Evolutionary conservation across 2,329 filamentous ascomycete species (phyloP), one percentile per base, ranked within the genome.

Genomic region (Aaosphaeria pasadenensis): DNA sequence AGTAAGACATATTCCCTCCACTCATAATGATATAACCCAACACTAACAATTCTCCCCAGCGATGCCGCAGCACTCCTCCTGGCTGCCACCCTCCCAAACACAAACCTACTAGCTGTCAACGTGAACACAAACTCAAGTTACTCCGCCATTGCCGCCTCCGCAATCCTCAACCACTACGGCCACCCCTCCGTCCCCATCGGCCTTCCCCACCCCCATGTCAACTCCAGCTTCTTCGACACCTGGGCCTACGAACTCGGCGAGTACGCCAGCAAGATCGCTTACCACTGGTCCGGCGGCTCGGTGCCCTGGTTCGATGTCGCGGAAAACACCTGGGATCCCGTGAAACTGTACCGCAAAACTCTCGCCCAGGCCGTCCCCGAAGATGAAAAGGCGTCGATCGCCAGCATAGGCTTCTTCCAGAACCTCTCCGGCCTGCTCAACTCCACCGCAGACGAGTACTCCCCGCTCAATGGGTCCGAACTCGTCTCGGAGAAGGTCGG

Each of bases 351-450:
- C 54, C 72, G 77, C 6, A 71, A 71, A 51, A 52, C 70, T 1
- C 60, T 79, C 0, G 61, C 73, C 1, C 66, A 67, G 29, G 66
- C 72, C 0, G 17, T 24, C 17, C 17, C 17, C 17, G 63, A 66
- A 1, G 70, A 75, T 39, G 55, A 50, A 7, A 77, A 72, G 49
- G 67, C 79, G 4, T 77, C 74, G 6, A 69, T 78, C 33, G 71
- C 69, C 4, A 75, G 71, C 1, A 67, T 78, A 39, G 75, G 75
- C 4, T 77, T 77, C 52, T 63, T 78, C 11, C 70, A 71, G 29
- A 77, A 75, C 52, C 69, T 81, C 0, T 77, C 77, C 1, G 71
- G 54, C 1, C 62, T 81, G 4, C 62, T 81, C 11, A 70, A 74
- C 51, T 77, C 76, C 11, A 65, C 68, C 0, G 58, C 69, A 0